These are phyloP conservation scores for Stemphylium beticola DNA, from an alignment of 2,329 filamentous ascomycete species.

Conservation along the genomic window DNA sequence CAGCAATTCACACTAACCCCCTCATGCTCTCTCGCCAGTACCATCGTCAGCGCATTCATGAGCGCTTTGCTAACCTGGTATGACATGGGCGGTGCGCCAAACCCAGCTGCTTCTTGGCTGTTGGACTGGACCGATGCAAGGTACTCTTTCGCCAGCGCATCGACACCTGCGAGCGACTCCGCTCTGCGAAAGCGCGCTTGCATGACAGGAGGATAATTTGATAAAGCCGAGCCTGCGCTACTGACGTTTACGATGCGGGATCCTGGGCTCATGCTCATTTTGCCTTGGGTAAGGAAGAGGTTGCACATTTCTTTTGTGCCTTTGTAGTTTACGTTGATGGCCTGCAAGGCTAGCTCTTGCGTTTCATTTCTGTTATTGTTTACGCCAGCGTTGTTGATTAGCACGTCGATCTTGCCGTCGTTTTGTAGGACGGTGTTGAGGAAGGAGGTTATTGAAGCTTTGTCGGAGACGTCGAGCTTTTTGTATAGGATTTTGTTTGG, in stretches of 20 bases:
- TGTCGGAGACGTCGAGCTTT: conserved; percentile 22
- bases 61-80: conserved; percentile 36
- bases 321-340: conserved; percentile 22
- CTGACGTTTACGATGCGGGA: conserved; percentile 27
- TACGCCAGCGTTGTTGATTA: conserved; percentile 35
- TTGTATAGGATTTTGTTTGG: conserved; percentile 21
- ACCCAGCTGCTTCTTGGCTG: conserved; percentile 10
- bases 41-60: conserved; percentile 21
- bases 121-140: background rate
- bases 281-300: conserved; percentile 15
- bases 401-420: conserved; percentile 18
- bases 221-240: conserved; percentile 14
- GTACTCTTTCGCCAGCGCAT: conserved; percentile 11
- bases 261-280: conserved; percentile 2
- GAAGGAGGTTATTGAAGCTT: conserved; percentile 22
- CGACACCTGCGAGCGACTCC: conserved; percentile 1
- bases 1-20: conserved; percentile 18
- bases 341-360: conserved; percentile 10
- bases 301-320: conserved; percentile 27
- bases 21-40: conserved; percentile 17
- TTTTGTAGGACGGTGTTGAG: conserved; percentile 6
- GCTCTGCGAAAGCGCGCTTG: conserved; percentile 8
- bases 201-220: conserved; percentile 8
- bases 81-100: conserved; percentile 16
- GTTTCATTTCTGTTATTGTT: conserved; percentile 23